Base-by-base conservation (phyloP, 139 green algal species). In the Edaphochlamys debaryana region DNA sequence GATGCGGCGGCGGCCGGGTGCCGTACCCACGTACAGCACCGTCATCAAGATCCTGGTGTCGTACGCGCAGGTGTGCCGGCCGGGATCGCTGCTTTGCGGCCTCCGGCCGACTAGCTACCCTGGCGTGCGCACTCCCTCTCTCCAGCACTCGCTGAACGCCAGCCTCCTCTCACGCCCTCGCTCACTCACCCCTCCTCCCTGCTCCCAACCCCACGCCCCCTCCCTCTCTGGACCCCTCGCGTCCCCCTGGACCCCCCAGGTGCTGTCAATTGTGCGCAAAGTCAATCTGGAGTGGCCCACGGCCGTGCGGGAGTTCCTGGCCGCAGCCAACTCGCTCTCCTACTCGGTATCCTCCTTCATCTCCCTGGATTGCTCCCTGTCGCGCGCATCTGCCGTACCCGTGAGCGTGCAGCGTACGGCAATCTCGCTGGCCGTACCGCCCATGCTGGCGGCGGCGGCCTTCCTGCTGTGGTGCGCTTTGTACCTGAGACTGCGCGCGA, bases 1-100 rank as follows among this genome's bases (percentile, higher is more conserved):
- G 27, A 22, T 38, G 60, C 60, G 60, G 19, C 60, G 60, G 19
- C 29, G 30, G 30, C 60, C 60, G 30, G 60, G 60, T n/a, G 15
- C 9, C n/a, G 60, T 67, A n/a, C 60, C 60, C 19, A 68, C 48
- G 23, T 60, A 80, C 52, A 69, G 45, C 42, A 80, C 72, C 6
- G 72, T 80, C 11, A 80, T 80, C 36, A 80, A 80, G 38, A 80
- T 80, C 48, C 29, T 80, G 1, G 72, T 80, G 48, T 80, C 72
- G 36, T 80, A 80, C 72, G 23, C 58, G 20, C 72, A 80, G 45
- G 72, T 80, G 27, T 19, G 72, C 7, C 5, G 5, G 19, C 17
- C 13, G 17, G 36, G n/a, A n/a, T n/a, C n/a, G n/a, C n/a, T n/a
- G n/a, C n/a, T n/a, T n/a, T n/a, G n/a, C n/a, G n/a, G n/a, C n/a